Base-by-base conservation (phyloP, 1,139 yeast species). In the Debaryomycetaceae sp. region DNA sequence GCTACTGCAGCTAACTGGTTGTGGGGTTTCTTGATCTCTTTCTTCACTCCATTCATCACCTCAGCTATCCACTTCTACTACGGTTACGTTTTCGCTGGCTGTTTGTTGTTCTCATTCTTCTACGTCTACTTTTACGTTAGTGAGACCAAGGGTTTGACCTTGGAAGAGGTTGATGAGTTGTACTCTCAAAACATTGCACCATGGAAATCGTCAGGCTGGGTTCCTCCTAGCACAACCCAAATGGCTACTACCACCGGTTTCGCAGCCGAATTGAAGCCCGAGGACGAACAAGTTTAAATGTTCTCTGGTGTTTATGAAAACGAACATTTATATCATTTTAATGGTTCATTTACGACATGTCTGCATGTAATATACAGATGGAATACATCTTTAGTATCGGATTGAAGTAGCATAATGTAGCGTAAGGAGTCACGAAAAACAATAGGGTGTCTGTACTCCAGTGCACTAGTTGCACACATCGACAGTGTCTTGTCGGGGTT, bases 1-100 rank as follows among this genome's bases (percentile, higher is more conserved):
- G 84, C 91, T 43, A 74, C 81, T 37, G 87, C 87, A 24, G 80
- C 87, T 34, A 87, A 87, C 69, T 87, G 95, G 95, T 50, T 84
- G 39, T 81, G 83, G 69, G 89, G 89, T 59, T 87, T 87, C 73
- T 77, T 82, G 48, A 84, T 87, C 65, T 84, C 90, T 1, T 79
- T 83, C 68, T 80, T 81, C 59, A 84, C 91, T 36, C 89, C 93
- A 37, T 84, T 84, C 63, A 75, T 86, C 55, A 80, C 85, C 41
- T 58, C 52, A 36, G 65, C 60, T 43, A 68, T 60, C 52, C 71
- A 61, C 58, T 64, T 52, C 54, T 63, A 80, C 72, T 84, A 83
- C 63, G 91, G 93, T 56, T 85, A 80, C 59, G 89, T 85, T 44
- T 86, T 86, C 71, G 76, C 82, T 56, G 91, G 88, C 17, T 84